These are phyloP conservation scores for Saccharomyces hybrid DNA, from an alignment of 1,139 yeast species.

Conservation along the genomic window DNA sequence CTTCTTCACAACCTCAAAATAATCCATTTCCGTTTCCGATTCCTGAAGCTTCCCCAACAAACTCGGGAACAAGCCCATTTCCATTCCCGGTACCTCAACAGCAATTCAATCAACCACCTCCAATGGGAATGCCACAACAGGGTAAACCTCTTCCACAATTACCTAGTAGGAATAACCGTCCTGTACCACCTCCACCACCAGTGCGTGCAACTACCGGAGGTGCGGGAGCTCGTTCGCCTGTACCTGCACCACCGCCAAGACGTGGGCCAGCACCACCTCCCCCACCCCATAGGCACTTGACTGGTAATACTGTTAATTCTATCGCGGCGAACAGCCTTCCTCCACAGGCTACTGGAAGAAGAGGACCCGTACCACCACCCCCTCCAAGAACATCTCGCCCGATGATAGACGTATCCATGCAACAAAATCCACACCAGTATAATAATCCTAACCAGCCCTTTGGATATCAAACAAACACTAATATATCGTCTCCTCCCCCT, in stretches of 20 bases:
- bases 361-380: conserved; percentile 19
- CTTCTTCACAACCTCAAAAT: background rate
- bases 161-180: conserved; percentile 23
- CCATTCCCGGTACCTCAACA: conserved; percentile 29
- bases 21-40: conserved; percentile 12
- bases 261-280: conserved; percentile 30
- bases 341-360: conserved; percentile 11
- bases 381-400: conserved; percentile 21
- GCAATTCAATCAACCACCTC: conserved; percentile 18
- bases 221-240: conserved; percentile 21
- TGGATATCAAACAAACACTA: conserved; percentile 1
- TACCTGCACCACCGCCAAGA: conserved; percentile 31
- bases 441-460: conserved; percentile 7
- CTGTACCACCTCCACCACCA: conserved; percentile 37
- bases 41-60: conserved; percentile 10
- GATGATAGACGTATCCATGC: conserved; percentile 10
- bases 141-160: conserved; percentile 12
- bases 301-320: background rate
- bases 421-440: conserved; percentile 1
- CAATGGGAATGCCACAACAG: conserved; percentile 7
- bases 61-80: conserved; percentile 16
- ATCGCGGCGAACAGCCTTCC: background rate
- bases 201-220: conserved; percentile 29
- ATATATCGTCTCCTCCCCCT: conserved; percentile 19
- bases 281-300: conserved; percentile 12